phyloP scores from a whole-genome alignment of 306 rosid genomes.

The Casuarina equisetifolia region DNA sequence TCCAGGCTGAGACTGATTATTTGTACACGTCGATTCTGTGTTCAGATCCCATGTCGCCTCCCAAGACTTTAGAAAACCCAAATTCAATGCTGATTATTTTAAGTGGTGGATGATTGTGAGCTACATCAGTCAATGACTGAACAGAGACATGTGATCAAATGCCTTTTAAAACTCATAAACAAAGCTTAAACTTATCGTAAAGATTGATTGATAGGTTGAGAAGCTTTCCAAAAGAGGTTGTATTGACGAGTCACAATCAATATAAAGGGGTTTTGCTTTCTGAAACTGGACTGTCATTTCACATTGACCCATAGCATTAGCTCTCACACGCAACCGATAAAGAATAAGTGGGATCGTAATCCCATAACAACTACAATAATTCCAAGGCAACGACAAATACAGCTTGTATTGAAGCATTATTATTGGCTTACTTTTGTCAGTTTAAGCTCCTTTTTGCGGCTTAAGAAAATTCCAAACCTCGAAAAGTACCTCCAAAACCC shows the following conservation, averaged over 20 bases:
- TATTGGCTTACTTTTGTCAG: background rate
- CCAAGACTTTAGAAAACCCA: background rate
- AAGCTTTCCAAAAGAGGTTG: background rate
- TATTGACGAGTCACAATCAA: background rate
- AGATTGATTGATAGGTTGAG: background rate
- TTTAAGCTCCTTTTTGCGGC: background rate
- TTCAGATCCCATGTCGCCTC: too few species aligned
- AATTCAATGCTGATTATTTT: too few species aligned
- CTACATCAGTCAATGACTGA: too few species aligned
- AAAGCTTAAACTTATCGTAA: background rate
- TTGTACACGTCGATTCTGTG: background rate
- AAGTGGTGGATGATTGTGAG: too few species aligned
- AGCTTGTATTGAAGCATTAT: background rate
- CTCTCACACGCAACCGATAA: background rate
- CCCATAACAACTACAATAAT: conserved; percentile 1
- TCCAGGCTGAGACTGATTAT: too few species aligned
- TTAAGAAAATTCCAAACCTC: background rate
- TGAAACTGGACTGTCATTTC: background rate
- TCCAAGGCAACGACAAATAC: conserved; percentile 2
- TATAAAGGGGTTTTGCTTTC: background rate
- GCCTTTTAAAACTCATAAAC: too few species aligned
- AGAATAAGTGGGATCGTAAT: background rate
- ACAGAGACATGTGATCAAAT: too few species aligned
- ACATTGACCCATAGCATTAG: background rate
- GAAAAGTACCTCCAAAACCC: background rate